These are phyloP conservation scores for Microsporum canis DNA, from an alignment of 2,329 filamentous ascomycete genomes.

Conservation along the genomic window DNA sequence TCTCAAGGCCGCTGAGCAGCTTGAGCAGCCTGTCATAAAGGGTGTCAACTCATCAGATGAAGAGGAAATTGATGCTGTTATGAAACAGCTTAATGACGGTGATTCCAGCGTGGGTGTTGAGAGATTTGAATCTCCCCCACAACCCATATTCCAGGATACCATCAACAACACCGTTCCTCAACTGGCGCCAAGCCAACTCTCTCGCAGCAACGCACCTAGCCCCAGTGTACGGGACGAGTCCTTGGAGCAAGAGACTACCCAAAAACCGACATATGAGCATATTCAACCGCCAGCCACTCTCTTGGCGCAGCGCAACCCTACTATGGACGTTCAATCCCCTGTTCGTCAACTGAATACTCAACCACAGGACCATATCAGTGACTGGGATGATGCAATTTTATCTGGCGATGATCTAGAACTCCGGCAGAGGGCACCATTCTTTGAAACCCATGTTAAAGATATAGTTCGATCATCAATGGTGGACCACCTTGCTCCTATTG, in stretches of 20 bases:
- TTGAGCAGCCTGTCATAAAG: conserved; percentile 11
- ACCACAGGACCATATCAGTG: conserved; percentile 57
- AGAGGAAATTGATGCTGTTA: conserved; percentile 80
- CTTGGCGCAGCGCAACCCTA: conserved; percentile 16
- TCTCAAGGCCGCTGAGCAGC: neutral
- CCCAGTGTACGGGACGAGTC: conserved; percentile 53
- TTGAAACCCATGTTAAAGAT: conserved; percentile 80
- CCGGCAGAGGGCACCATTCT: conserved; percentile 70
- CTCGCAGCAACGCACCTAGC: conserved; percentile 61
- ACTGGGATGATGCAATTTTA: conserved; percentile 82
- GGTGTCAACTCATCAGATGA: conserved; percentile 28
- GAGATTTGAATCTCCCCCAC: conserved; percentile 34
- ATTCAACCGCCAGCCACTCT: neutral
- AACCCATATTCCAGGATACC: conserved; percentile 6
- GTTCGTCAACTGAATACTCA: conserved; percentile 54
- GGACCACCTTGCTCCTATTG: conserved; percentile 65
- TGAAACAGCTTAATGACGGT: conserved; percentile 68
- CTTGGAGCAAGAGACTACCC: conserved; percentile 8
- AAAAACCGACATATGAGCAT: neutral
- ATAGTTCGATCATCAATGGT: conserved; percentile 69
- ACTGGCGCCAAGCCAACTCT: conserved; percentile 16
- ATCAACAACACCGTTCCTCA: conserved; percentile 6
- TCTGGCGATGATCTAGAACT: conserved; percentile 76
- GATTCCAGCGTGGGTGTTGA: conserved; percentile 66
- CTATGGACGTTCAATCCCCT: conserved; percentile 32